Conservation (phyloP, 192 early-diverging fungal genomes). For the Chytriomyces sp. region DNA sequence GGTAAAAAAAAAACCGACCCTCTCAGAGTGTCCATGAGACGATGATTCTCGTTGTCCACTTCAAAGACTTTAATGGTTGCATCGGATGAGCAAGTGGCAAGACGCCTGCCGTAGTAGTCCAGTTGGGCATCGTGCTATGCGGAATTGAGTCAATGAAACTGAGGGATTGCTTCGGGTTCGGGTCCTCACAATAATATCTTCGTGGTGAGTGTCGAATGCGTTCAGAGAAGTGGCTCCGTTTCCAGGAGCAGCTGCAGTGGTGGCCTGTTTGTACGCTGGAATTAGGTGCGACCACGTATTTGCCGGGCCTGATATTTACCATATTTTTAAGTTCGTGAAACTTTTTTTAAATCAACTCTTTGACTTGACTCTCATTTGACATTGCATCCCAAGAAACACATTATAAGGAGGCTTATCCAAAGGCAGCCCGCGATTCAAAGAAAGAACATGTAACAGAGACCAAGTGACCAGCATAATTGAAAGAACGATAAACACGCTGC, state of each 20-base stretch:
- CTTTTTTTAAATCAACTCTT: too few species aligned
- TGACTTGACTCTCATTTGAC: too few species aligned
- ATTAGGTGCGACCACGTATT: neutral
- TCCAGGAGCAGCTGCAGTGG: conserved; percentile 1
- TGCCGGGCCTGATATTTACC: too few species aligned
- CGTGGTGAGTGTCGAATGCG: conserved; percentile 84
- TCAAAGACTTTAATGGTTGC: conserved; percentile 92
- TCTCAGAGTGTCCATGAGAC: conserved; percentile 69
- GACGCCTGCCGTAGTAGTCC: conserved; percentile 83
- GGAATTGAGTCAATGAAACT: neutral
- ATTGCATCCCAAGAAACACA: too few species aligned
- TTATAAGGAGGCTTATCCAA: too few species aligned
- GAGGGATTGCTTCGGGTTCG: neutral
- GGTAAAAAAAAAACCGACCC: conserved; percentile 57
- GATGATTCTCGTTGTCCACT: conserved; percentile 75
- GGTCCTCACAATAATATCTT: conserved; percentile 81
- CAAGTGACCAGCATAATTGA: too few species aligned
- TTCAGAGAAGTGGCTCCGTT: conserved; percentile 37
- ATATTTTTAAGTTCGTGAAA: too few species aligned
- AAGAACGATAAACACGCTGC: too few species aligned
- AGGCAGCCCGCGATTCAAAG: too few species aligned
- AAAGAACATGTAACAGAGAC: too few species aligned
- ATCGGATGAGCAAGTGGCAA: conserved; percentile 99
- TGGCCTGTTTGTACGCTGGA: conserved; percentile 15
- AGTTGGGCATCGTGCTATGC: conserved; percentile 77